Evolutionary conservation across 768 basidiomycete species (phyloP), one percentile per base, ranked within the genome.

Genomic region (Amanita pallidorosea): DNA sequence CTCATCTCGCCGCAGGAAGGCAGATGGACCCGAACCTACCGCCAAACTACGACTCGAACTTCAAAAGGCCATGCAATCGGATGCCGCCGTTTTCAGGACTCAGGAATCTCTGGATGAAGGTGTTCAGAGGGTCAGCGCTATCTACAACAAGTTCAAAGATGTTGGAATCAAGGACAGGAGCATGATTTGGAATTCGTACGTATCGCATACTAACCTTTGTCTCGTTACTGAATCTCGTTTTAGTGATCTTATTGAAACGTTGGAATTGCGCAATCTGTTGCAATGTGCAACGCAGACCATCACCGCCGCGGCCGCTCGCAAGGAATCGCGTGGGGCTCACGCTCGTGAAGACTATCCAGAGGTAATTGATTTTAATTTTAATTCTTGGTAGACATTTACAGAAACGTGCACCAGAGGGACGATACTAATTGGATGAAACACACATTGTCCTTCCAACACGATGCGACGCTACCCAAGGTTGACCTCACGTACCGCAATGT

Each of bases 131-230:
- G 73, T 99, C 60, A 76, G 74, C 51, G 72, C 75, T 37, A 91
- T 98, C 58, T 94, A 94, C 76, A 81, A 85, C 63, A 89, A 79
- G 62, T 98, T 83, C 68, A 76, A 85, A 58, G 78, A 95, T 40
- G 88, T 99, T 57, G 89, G 94, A 49, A 89, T 96, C 74, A 93
- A 96, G 74, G 96, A 98, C 68, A 79, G 96, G 63, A 91, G 89
- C 69, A 89, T 98, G 94, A 96, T 98, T 68, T 99, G 95, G 96
- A 97, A 98, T 73, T 90, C 91, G 93, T 95, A 61, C 55, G 90
- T 63, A 17, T 37, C 22, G 20, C 35, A 2, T 23, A 46, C 45
- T 35, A 31, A 7, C 34, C 22, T 41, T n/a, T 31, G 46, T 25
- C 12, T 35, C 33, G 35, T 25, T 25, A 22, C 41, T 53, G 25